These are phyloP conservation scores for Hymenoscyphus infarciens DNA, from an alignment of 2,329 filamentous ascomycete genomes.

Conservation along the genomic window DNA sequence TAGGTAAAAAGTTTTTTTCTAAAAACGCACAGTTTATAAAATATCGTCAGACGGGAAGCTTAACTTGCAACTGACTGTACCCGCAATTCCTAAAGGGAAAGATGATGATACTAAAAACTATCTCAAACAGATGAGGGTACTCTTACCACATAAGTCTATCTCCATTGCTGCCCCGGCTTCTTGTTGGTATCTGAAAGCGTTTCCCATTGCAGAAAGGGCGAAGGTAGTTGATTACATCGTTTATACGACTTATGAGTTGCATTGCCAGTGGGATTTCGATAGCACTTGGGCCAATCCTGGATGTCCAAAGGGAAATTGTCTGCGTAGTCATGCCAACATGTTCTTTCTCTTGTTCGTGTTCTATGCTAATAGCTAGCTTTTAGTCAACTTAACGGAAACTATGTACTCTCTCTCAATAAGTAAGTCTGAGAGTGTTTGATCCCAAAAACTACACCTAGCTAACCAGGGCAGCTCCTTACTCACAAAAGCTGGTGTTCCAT, in stretches of 20 bases:
- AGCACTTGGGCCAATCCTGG: slow-evolving; percentile 12
- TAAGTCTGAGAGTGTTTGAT: background rate
- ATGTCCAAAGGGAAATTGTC: slow-evolving; percentile 8
- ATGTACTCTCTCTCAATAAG: background rate
- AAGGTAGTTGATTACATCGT: slow-evolving; percentile 27
- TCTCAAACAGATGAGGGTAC: slow-evolving; percentile 20
- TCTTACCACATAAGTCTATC: slow-evolving; percentile 9
- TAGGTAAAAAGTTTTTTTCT: too few relatives aligned
- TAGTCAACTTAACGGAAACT: slow-evolving; percentile 5
- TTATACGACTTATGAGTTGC: slow-evolving; percentile 23
- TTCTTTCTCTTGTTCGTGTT: background rate
- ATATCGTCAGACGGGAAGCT: too few relatives aligned
- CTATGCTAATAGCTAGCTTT: background rate
- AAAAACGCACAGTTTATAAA: too few relatives aligned
- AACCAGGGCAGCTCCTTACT: slow-evolving; percentile 14
- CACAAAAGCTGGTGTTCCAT: slow-evolving; percentile 36
- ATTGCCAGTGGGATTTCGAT: slow-evolving; percentile 19
- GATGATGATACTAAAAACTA: too few relatives aligned
- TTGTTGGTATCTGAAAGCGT: slow-evolving; percentile 35
- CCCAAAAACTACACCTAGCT: too few relatives aligned
- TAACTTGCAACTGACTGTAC: too few relatives aligned
- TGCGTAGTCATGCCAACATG: background rate
- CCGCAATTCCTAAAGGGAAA: too few relatives aligned
- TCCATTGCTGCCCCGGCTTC: slow-evolving; percentile 33
- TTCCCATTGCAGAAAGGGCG: slow-evolving; percentile 20